Conservation (phyloP, 2,329 filamentous ascomycete species). For the Diaporthe vaccinii region DNA sequence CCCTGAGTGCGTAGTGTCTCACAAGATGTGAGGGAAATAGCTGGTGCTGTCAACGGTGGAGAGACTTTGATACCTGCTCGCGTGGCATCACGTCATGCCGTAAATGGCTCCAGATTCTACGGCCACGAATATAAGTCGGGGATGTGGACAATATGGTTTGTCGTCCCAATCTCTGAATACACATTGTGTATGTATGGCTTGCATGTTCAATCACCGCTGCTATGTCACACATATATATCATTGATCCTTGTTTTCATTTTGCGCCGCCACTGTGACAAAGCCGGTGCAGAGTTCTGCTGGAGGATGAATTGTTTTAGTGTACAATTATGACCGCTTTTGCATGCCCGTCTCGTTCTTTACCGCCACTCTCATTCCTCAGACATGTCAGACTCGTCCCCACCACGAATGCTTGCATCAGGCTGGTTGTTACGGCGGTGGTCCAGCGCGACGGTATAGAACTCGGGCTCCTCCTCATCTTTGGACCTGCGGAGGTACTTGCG, state of each 20-base stretch:
- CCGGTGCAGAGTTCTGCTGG: background rate
- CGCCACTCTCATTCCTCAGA: background rate
- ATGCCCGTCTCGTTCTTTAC: no score
- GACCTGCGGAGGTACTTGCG: conserved; percentile 5
- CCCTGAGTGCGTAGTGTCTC: no score
- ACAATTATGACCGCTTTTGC: background rate
- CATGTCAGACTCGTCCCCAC: conserved; percentile 4
- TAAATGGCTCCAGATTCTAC: background rate
- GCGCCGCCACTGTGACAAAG: no score
- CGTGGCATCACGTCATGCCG: no score
- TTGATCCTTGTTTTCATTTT: no score
- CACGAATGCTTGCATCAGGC: background rate
- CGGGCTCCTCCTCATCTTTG: conserved; percentile 32
- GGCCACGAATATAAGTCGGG: background rate
- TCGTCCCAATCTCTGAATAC: background rate
- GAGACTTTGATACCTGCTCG: background rate
- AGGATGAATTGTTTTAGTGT: background rate
- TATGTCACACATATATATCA: background rate
- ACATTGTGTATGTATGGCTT: background rate
- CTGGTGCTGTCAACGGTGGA: background rate
- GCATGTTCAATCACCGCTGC: background rate
- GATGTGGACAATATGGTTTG: no score
- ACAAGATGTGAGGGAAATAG: background rate
- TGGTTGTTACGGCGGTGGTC: background rate
- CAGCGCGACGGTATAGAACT: conserved; percentile 36